phyloP scores from a whole-genome alignment of 1,284 basidiomycete genomes.

The Anthracocystis walkeri region DNA sequence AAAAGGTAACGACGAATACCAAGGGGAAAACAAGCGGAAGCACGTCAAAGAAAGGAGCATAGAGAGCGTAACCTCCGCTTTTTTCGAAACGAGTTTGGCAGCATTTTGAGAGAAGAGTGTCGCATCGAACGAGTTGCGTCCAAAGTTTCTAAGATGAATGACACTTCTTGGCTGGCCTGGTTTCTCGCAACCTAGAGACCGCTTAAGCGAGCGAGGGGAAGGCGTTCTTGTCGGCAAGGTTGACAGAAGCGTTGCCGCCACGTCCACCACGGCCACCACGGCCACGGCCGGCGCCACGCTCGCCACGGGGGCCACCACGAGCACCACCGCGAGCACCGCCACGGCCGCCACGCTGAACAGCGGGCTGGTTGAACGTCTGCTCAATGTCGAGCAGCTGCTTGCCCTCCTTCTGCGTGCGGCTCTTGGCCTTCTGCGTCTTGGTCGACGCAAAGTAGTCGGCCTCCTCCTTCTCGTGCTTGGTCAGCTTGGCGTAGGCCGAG shows the following conservation, averaged over 20 bases:
- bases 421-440: constrained; percentile 52
- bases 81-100: constrained; percentile 1
- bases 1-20: background rate
- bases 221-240: constrained; percentile 70
- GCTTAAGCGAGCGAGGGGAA: constrained; percentile 67
- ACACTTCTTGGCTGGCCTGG: constrained; percentile 7
- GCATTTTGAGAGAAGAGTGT: constrained; percentile 6
- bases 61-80: constrained; percentile 8
- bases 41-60: constrained; percentile 3
- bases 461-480: constrained; percentile 61
- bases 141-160: too few relatives aligned
- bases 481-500: constrained; percentile 58
- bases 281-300: constrained; percentile 49
- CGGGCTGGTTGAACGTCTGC: constrained; percentile 61
- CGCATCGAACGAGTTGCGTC: background rate
- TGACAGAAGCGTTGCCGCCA: constrained; percentile 75
- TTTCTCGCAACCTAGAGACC: constrained; percentile 13
- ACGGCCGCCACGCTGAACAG: constrained; percentile 54
- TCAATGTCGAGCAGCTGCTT: constrained; percentile 67
- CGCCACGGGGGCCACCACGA: constrained; percentile 54
- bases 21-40: constrained; percentile 9
- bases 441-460: constrained; percentile 63
- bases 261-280: constrained; percentile 73
- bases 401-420: constrained; percentile 54
- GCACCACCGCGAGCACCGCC: constrained; percentile 49